A percentile compares a stretch with the other conserved stretches of the same genome.
Conservation (phyloP, 495 filamentous ascomycete species). For the Astrothelium macrocarpum region DNA sequence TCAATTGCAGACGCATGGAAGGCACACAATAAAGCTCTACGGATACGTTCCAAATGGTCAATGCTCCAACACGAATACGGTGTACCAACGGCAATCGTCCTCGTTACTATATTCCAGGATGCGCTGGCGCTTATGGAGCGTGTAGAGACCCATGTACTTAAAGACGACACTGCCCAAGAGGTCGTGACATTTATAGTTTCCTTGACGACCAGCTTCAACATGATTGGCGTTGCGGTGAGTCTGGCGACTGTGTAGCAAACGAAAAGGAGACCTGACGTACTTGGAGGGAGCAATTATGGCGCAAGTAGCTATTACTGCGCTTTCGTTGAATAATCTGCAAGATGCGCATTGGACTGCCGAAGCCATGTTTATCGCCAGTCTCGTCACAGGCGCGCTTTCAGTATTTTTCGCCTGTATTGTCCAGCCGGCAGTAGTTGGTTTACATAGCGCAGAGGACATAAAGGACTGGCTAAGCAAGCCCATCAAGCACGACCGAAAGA, state of each 20-base stretch:
- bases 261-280: background rate
- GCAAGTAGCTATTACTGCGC: constrained; percentile 17
- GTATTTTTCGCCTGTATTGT: constrained; percentile 14
- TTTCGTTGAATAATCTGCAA: constrained; percentile 10
- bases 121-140: constrained; percentile 2
- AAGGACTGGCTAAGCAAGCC: constrained; percentile 12
- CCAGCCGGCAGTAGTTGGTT: constrained; percentile 5
- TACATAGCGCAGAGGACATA: constrained; percentile 11
- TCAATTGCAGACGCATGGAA: background rate
- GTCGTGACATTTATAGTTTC: constrained; percentile 13
- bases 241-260: background rate
- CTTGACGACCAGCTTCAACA: constrained; percentile 15
- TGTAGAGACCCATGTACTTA: constrained; percentile 7
- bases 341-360: constrained; percentile 15
- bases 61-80: background rate
- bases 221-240: constrained; percentile 17
- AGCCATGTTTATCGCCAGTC: constrained; percentile 13
- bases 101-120: background rate
- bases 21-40: background rate
- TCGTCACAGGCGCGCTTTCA: constrained; percentile 15
- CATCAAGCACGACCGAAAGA: background rate
- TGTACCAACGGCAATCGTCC: background rate
- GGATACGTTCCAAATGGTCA: background rate
- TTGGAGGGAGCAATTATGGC: constrained; percentile 15
- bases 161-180: constrained; percentile 3